Conservation (phyloP, 2,329 filamentous ascomycete genomes). For the Ceratocystis papillata region DNA sequence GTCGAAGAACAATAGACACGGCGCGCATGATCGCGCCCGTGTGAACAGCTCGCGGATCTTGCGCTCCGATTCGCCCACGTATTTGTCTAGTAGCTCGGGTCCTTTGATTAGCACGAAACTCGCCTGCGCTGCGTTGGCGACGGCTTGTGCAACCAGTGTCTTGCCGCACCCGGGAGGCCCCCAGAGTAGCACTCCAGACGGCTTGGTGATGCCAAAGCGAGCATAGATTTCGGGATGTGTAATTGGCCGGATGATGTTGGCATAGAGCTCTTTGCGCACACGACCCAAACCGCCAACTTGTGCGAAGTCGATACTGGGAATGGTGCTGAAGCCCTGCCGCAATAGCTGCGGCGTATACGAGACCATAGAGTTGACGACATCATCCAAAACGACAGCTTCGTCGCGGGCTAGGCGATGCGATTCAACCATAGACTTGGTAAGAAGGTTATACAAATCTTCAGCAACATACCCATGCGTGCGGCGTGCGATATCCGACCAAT, state of each 20-base stretch:
- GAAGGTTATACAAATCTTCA: conserved; percentile 65
- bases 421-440: conserved; percentile 34
- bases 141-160: conserved; percentile 88
- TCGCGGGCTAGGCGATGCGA: not conserved
- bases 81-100: conserved; percentile 93
- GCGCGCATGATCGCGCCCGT: conserved; percentile 72
- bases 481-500: conserved; percentile 65
- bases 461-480: conserved; percentile 88
- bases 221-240: conserved; percentile 67
- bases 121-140: conserved; percentile 87
- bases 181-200: conserved; percentile 86
- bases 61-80: conserved; percentile 90
- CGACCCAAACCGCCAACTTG: conserved; percentile 75
- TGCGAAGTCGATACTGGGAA: conserved; percentile 85
- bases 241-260: conserved; percentile 84
- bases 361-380: conserved; percentile 66
- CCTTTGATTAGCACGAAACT: conserved; percentile 99
- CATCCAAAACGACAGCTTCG: conserved; percentile 30
- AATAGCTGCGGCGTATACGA: conserved; percentile 53
- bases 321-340: conserved; percentile 87
- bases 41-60: conserved; percentile 86
- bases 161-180: conserved; percentile 95
- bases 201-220: conserved; percentile 64
- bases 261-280: conserved; percentile 71
- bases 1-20: conserved; percentile 96